A percentile compares a stretch with the other conserved stretches of the same genome.
Evolutionary conservation across 768 basidiomycete species (phyloP).

Genomic region (Hebeloma cylindrosporum): DNA sequence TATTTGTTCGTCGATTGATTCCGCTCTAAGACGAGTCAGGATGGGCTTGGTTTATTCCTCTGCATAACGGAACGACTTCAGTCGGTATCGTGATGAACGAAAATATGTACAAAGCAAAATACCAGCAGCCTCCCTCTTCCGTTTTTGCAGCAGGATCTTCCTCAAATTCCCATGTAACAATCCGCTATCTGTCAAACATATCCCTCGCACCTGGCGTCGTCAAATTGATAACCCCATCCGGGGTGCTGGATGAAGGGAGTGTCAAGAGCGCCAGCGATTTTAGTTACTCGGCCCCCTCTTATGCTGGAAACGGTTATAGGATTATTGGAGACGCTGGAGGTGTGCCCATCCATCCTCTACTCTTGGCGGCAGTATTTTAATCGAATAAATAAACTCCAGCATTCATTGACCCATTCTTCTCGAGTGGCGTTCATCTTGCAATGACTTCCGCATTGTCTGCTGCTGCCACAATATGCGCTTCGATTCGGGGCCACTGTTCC

Average conservation of each 20-base stretch:
- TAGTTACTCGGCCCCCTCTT: slow-evolving; percentile 60
- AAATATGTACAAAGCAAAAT: slow-evolving; percentile 42
- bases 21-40: slow-evolving; percentile 55
- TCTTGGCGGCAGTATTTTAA: not conserved
- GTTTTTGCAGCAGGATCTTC: slow-evolving; percentile 28
- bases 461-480: slow-evolving; percentile 55
- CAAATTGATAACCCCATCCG: slow-evolving; percentile 39
- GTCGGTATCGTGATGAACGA: slow-evolving; percentile 65
- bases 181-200: slow-evolving; percentile 46
- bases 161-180: slow-evolving; percentile 28
- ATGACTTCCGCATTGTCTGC: slow-evolving; percentile 63
- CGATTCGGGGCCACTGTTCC: slow-evolving; percentile 48
- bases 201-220: slow-evolving; percentile 48
- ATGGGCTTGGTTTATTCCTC: slow-evolving; percentile 72
- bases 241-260: slow-evolving; percentile 38
- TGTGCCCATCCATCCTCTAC: slow-evolving; percentile 27
- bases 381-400: slow-evolving; percentile 31
- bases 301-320: slow-evolving; percentile 54
- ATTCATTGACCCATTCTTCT: slow-evolving; percentile 69
- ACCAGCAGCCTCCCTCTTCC: slow-evolving; percentile 31
- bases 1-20: not conserved
- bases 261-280: slow-evolving; percentile 60
- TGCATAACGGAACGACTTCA: slow-evolving; percentile 64
- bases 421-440: slow-evolving; percentile 63
- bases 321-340: slow-evolving; percentile 71